Percentiles rank a stretch among this genome's conserved stretches.
These are phyloP conservation scores for Aspergillus terreus DNA, from an alignment of 2,329 filamentous ascomycete species.

Conservation along the genomic window DNA sequence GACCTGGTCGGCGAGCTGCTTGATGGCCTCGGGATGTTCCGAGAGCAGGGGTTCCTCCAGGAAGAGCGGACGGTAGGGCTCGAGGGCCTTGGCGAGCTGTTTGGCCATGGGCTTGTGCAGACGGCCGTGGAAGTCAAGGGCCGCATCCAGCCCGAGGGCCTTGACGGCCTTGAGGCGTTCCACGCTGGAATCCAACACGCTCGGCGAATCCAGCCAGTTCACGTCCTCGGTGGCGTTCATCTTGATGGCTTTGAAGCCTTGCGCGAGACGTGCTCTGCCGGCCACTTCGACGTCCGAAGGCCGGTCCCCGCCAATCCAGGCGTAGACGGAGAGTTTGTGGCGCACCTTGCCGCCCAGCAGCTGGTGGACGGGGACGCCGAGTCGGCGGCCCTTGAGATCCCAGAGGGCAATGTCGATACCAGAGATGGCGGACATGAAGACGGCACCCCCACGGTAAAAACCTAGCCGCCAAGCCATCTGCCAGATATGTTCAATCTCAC, in stretches of 20 bases:
- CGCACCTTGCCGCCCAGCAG: constrained; percentile 71
- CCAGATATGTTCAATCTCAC: constrained; percentile 79
- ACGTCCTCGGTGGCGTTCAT: constrained; percentile 78
- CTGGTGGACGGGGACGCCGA: constrained; percentile 67
- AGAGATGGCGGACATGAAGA: constrained; percentile 74
- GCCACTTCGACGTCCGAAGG: constrained; percentile 63
- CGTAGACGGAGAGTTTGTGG: constrained; percentile 67
- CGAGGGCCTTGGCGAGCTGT: constrained; percentile 64
- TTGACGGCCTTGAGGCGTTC: constrained; percentile 67
- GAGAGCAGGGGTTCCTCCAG: constrained; percentile 71
- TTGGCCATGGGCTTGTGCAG: constrained; percentile 79
- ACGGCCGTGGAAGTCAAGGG: constrained; percentile 74
- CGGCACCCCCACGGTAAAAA: constrained; percentile 74
- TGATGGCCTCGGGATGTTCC: constrained; percentile 65
- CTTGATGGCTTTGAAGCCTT: constrained; percentile 53
- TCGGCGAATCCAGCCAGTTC: constrained; percentile 71
- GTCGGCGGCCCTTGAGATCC: constrained; percentile 66
- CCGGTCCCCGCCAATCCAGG: constrained; percentile 74
- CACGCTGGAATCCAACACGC: constrained; percentile 59
- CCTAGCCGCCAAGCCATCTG: constrained; percentile 66
- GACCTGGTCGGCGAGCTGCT: constrained; percentile 55
- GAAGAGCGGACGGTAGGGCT: constrained; percentile 68
- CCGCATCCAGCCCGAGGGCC: constrained; percentile 66
- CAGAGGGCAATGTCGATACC: constrained; percentile 77
- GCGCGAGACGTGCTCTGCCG: constrained; percentile 47